Evolutionary conservation across 2,329 filamentous ascomycete genomes (phyloP).

Genomic region (Epichloe amarillans): DNA sequence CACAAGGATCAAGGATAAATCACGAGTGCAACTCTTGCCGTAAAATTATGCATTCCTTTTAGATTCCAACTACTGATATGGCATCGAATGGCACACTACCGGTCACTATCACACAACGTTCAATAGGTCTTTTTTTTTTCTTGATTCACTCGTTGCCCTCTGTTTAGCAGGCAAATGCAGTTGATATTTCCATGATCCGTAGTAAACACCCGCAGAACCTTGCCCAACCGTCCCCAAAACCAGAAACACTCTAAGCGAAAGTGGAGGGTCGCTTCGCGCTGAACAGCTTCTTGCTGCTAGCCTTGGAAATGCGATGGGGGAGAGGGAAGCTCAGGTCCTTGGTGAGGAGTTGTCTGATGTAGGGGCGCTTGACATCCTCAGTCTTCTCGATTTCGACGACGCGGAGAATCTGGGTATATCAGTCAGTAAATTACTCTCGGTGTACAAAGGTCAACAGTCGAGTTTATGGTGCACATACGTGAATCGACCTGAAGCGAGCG

Average conservation of each 20-base stretch:
- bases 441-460: not conserved
- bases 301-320: slow-evolving; percentile 85
- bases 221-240: slow-evolving; percentile 36
- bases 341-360: slow-evolving; percentile 96
- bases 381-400: slow-evolving; percentile 94
- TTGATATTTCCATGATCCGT: slow-evolving; percentile 47
- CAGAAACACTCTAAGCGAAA: slow-evolving; percentile 72
- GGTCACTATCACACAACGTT: slow-evolving; percentile 1
- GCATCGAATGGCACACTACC: slow-evolving; percentile 1
- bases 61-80: slow-evolving; percentile 4
- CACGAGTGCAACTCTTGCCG: not conserved
- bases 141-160: slow-evolving; percentile 33
- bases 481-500: slow-evolving; percentile 93
- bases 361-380: slow-evolving; percentile 91
- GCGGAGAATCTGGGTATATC: slow-evolving; percentile 67
- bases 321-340: slow-evolving; percentile 98
- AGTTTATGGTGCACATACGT: slow-evolving; percentile 51
- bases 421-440: slow-evolving; percentile 4
- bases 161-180: slow-evolving; percentile 40
- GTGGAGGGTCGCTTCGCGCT: slow-evolving; percentile 85
- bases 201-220: slow-evolving; percentile 47
- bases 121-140: slow-evolving; percentile 13
- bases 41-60: slow-evolving; percentile 5
- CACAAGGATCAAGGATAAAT: not conserved
- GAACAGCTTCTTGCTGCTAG: slow-evolving; percentile 80